Conservation (phyloP, 306 rosid species). For the Prunus mume region DNA sequence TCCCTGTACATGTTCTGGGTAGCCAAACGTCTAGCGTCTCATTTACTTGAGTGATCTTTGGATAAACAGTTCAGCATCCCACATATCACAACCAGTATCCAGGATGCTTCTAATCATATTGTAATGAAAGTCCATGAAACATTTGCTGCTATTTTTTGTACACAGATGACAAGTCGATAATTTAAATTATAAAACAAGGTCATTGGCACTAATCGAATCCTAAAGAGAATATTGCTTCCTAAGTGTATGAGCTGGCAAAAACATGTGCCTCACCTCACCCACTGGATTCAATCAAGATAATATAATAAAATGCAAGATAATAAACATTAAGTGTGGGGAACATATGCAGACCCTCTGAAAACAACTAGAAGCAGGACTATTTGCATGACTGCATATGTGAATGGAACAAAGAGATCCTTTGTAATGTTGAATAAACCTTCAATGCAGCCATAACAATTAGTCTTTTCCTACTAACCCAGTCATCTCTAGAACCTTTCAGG, state of each 20-base stretch:
- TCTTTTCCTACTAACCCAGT: not conserved
- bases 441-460: not conserved
- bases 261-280: not conserved
- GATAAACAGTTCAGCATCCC: not conserved
- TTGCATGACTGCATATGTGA: not conserved
- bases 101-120: not conserved
- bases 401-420: too few species aligned
- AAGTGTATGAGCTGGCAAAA: not conserved
- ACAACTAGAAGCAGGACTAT: not conserved
- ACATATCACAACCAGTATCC: not conserved
- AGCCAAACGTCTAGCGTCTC: not conserved
- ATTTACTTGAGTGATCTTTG: not conserved
- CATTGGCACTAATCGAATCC: not conserved
- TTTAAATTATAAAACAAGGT: not conserved
- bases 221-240: not conserved
- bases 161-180: not conserved
- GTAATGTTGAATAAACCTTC: too few species aligned
- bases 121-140: not conserved
- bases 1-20: not conserved
- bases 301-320: not conserved
- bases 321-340: not conserved
- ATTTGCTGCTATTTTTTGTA: not conserved
- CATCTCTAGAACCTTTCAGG: not conserved
- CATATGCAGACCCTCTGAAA: not conserved
- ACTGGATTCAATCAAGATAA: not conserved